Conservation (phyloP, 352 stramenopile species). For the Globisporangium canariense region DNA sequence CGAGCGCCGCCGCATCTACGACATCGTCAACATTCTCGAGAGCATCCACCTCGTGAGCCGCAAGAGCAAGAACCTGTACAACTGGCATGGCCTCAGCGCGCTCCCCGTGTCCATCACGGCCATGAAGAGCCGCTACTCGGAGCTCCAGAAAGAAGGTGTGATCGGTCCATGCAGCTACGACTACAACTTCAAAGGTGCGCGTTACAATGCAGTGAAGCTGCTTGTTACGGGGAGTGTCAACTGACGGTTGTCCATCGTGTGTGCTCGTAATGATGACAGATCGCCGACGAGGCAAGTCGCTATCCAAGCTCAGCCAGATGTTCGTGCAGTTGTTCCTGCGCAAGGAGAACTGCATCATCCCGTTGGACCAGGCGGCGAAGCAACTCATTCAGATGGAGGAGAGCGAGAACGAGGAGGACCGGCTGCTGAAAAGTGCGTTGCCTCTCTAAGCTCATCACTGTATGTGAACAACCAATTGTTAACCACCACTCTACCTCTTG, state of each 20-base stretch:
- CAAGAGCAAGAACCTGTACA: constrained; percentile 97
- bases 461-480: neutral
- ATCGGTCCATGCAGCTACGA: constrained; percentile 31
- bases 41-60: constrained; percentile 92
- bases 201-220: neutral
- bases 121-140: constrained; percentile 65
- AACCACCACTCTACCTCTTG: neutral
- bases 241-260: neutral
- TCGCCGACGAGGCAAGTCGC: constrained; percentile 74
- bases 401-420: constrained; percentile 67
- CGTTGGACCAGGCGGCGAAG: constrained; percentile 92
- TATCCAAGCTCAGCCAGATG: constrained; percentile 92
- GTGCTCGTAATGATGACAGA: constrained; percentile 26
- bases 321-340: constrained; percentile 95
- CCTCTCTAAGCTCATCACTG: neutral
- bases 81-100: constrained; percentile 76
- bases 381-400: constrained; percentile 90
- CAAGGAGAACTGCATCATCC: constrained; percentile 89
- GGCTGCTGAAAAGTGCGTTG: constrained; percentile 75
- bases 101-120: constrained; percentile 61
- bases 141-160: constrained; percentile 30
- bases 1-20: constrained; percentile 94
- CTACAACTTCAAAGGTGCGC: constrained; percentile 60
- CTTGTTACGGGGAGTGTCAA: neutral
- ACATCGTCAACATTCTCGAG: constrained; percentile 98